Conservation (phyloP, 148 eudicot species). For the Rhododendron kiyosumense region DNA sequence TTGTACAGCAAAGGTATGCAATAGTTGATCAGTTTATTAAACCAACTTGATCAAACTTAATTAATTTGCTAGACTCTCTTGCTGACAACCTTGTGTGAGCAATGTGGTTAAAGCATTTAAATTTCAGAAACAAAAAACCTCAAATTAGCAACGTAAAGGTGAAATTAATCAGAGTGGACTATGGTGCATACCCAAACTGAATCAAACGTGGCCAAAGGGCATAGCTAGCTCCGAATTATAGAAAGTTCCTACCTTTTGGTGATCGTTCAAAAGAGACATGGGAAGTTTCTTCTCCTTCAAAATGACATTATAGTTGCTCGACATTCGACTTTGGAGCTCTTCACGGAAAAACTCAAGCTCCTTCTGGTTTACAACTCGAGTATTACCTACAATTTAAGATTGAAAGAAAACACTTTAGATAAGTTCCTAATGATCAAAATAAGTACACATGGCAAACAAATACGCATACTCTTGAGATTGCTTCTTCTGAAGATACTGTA, state of each 20-base stretch:
- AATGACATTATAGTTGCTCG: constrained; percentile 72
- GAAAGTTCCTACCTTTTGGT: constrained; percentile 57
- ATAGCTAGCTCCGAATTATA: background rate
- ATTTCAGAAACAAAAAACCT: background rate
- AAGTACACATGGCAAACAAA: background rate
- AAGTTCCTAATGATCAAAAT: no score
- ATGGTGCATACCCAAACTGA: background rate
- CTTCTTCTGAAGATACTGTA: background rate
- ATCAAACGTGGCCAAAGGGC: background rate
- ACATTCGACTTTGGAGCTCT: constrained; percentile 54
- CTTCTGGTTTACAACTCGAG: constrained; percentile 67
- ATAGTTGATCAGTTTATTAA: background rate
- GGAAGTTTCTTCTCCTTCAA: constrained; percentile 77
- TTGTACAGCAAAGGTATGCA: background rate
- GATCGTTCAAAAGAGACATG: constrained; percentile 79
- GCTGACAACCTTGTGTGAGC: background rate
- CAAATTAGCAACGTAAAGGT: background rate
- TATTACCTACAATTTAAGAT: constrained; percentile 43
- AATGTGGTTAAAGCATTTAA: background rate
- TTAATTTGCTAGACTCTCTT: background rate
- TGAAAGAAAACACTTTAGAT: background rate
- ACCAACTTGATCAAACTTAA: background rate
- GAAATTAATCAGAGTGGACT: background rate
- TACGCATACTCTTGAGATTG: background rate
- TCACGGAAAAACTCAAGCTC: constrained; percentile 80